These are phyloP conservation scores for Leishmania mexicana DNA, from an alignment of 208 protist species.

Conservation along the genomic window DNA sequence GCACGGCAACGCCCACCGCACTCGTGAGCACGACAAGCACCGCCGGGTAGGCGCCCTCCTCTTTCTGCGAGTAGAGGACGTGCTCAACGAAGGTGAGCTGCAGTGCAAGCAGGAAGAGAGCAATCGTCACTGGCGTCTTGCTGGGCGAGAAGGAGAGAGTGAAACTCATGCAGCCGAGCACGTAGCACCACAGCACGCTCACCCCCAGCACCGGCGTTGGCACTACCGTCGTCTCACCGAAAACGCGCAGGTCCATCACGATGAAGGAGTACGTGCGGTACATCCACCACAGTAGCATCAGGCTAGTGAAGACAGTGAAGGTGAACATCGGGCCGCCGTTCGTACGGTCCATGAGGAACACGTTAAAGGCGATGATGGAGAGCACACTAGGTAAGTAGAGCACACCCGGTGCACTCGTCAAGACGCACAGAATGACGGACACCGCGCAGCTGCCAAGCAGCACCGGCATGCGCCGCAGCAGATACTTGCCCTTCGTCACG, in stretches of 20 bases:
- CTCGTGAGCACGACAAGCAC: slow-evolving; percentile 73
- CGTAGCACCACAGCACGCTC: slow-evolving; percentile 78
- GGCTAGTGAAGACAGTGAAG: slow-evolving; percentile 79
- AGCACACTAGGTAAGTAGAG: slow-evolving; percentile 63
- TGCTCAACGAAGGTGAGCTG: slow-evolving; percentile 84
- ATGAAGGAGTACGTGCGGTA: slow-evolving; percentile 89
- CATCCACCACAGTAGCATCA: slow-evolving; percentile 91
- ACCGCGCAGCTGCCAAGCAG: slow-evolving; percentile 49
- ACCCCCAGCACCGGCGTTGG: slow-evolving; percentile 64
- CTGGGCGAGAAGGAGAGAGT: slow-evolving; percentile 62
- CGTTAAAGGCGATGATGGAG: slow-evolving; percentile 61
- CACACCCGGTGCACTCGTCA: slow-evolving; percentile 47
- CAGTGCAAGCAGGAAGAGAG: slow-evolving; percentile 69
- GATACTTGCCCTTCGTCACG: slow-evolving; percentile 29
- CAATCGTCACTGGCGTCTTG: slow-evolving; percentile 49
- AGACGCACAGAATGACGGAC: slow-evolving; percentile 45
- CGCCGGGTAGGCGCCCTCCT: slow-evolving; percentile 76
- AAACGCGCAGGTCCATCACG: slow-evolving; percentile 79
- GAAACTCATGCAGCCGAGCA: slow-evolving; percentile 83
- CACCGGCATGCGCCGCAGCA: slow-evolving; percentile 18
- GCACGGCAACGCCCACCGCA: slow-evolving; percentile 56
- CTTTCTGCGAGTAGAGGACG: slow-evolving; percentile 86
- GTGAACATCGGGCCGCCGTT: slow-evolving; percentile 66
- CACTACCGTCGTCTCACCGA: slow-evolving; percentile 70
- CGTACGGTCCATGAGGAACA: slow-evolving; percentile 80